Conservation (phyloP, 2,329 filamentous ascomycete species). For the Penicillium digitatum region DNA sequence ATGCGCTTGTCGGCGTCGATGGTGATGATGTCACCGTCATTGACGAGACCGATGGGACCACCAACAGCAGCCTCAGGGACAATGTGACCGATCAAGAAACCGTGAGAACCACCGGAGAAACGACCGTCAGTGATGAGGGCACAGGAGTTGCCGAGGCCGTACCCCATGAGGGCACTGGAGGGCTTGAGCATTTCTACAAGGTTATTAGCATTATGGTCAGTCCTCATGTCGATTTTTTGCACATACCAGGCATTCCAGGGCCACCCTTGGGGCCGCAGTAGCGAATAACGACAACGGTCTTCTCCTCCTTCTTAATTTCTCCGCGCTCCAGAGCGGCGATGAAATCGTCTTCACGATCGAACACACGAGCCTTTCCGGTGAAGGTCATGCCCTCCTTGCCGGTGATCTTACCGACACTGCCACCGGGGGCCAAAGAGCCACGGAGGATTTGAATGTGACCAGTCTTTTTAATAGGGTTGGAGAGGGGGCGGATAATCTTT, state of each 20-base stretch:
- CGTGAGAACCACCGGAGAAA: conserved; percentile 81
- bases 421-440: conserved; percentile 65
- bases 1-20: conserved; percentile 76
- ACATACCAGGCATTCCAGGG: conserved; percentile 60
- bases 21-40: conserved; percentile 73
- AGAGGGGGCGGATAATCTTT: conserved; percentile 64
- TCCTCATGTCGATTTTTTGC: neutral
- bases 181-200: conserved; percentile 65
- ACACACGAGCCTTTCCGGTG: conserved; percentile 66
- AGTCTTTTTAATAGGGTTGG: conserved; percentile 65
- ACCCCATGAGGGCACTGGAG: conserved; percentile 68
- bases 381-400: conserved; percentile 69
- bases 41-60: conserved; percentile 78
- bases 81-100: conserved; percentile 89
- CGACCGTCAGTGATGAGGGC: conserved; percentile 75
- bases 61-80: conserved; percentile 84
- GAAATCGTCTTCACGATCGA: conserved; percentile 66
- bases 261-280: conserved; percentile 71
- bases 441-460: conserved; percentile 71
- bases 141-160: conserved; percentile 64
- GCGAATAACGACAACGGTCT: conserved; percentile 71
- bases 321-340: conserved; percentile 63
- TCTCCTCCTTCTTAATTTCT: conserved; percentile 70
- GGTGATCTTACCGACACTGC: conserved; percentile 71
- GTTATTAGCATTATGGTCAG: conserved; percentile 54